Evolutionary conservation across 2,329 filamentous ascomycete genomes (phyloP).

Genomic region (Thielaviopsis punctulata): DNA sequence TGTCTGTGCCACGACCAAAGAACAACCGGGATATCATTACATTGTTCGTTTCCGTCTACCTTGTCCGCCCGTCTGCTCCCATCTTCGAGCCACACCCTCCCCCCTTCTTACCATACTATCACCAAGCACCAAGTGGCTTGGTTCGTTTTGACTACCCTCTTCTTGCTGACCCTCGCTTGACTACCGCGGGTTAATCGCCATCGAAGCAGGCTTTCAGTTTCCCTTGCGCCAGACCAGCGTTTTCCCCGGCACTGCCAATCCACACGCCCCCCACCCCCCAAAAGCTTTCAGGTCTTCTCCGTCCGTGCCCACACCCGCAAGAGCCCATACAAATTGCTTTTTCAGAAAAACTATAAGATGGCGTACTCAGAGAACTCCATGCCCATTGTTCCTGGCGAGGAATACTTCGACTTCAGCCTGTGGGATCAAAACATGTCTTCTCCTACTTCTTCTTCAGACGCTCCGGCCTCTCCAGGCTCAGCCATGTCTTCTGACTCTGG

Average conservation of each 20-base stretch:
- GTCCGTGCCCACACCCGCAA: background rate
- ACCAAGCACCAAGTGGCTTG: conserved; percentile 1
- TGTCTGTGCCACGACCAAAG: background rate
- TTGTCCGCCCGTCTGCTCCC: conserved; percentile 1
- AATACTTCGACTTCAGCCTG: conserved; percentile 1
- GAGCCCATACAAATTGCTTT: background rate
- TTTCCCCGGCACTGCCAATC: too few species aligned
- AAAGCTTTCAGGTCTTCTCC: too few species aligned
- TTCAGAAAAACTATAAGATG: conserved; percentile 3
- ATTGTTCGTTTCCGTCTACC: background rate
- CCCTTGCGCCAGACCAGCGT: too few species aligned
- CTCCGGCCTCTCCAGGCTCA: background rate
- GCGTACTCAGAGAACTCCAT: background rate
- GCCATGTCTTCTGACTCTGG: background rate
- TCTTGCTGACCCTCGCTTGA: background rate
- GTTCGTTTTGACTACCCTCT: background rate
- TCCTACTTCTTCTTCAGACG: background rate
- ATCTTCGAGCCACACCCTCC: conserved; percentile 5
- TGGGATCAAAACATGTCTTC: background rate
- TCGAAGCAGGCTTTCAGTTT: too few species aligned
- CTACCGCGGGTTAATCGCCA: too few species aligned
- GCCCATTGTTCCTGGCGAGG: background rate
- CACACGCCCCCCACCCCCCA: background rate
- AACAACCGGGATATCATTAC: background rate
- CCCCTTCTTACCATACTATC: background rate